These are phyloP conservation scores for Coelastrella sp. DNA, from an alignment of 139 green algal species.

Conservation along the genomic window DNA sequence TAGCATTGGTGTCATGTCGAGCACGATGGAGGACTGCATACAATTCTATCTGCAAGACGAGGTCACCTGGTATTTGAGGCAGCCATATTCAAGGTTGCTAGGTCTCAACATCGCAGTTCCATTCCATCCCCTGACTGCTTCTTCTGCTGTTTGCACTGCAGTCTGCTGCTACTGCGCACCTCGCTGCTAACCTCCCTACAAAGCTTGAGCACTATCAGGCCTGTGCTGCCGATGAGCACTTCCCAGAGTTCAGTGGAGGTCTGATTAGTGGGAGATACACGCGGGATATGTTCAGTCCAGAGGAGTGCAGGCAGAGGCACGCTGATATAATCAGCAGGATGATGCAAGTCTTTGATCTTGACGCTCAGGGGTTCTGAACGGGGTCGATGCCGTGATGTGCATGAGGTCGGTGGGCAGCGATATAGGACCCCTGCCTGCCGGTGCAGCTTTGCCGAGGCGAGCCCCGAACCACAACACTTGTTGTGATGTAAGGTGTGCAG, in stretches of 20 bases:
- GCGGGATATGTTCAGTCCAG: constrained; percentile 60
- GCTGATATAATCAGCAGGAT: constrained; percentile 48
- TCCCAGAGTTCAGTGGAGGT: constrained; percentile 42
- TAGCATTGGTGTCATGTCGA: not conserved
- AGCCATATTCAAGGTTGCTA: not conserved
- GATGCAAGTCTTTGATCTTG: constrained; percentile 16
- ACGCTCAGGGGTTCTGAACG: not conserved
- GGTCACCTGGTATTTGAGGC: not conserved
- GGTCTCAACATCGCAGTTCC: not conserved
- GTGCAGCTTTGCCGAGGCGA: too few species aligned
- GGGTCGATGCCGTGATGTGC: too few species aligned
- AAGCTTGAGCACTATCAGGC: constrained; percentile 36
- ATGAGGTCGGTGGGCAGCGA: too few species aligned
- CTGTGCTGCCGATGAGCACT: constrained; percentile 18
- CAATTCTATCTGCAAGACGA: not conserved
- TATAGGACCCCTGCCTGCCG: too few species aligned
- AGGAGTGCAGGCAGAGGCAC: constrained; percentile 67
- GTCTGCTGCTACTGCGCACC: constrained; percentile 7
- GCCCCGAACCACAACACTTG: too few species aligned
- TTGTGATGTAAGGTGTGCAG: too few species aligned
- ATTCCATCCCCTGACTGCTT: too few species aligned
- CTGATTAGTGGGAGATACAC: constrained; percentile 56
- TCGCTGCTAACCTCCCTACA: constrained; percentile 24
- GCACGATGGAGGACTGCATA: not conserved
- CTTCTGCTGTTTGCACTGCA: not conserved